Percentiles rank a stretch among this genome's conserved stretches.
Conservation (phyloP, 1,284 basidiomycete genomes). For the Ganoderma multipileum region DNA sequence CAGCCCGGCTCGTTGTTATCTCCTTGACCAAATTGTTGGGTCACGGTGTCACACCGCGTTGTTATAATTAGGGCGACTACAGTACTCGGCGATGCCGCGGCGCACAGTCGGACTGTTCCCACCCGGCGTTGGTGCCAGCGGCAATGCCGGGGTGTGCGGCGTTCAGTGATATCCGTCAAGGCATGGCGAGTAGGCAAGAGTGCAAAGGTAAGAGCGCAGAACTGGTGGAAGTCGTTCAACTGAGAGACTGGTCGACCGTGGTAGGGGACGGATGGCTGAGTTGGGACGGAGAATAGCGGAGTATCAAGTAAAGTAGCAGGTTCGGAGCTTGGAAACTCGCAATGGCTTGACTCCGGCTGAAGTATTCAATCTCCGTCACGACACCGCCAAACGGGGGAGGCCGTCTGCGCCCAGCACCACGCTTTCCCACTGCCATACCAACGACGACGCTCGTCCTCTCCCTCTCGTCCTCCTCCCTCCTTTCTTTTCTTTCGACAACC, state of each 20-base stretch:
- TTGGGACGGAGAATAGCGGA: background rate
- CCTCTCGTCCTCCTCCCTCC: slow-evolving; percentile 18
- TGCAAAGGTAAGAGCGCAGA: background rate
- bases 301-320: background rate
- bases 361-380: background rate
- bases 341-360: background rate
- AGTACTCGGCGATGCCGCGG: background rate
- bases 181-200: background rate
- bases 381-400: background rate
- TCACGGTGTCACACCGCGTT: too few relatives aligned
- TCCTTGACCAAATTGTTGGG: too few relatives aligned
- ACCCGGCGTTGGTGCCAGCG: background rate
- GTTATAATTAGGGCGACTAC: background rate
- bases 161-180: background rate
- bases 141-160: background rate
- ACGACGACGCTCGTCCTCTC: slow-evolving; percentile 28
- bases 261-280: background rate
- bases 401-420: background rate
- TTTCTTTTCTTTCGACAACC: slow-evolving; percentile 29
- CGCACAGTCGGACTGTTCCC: background rate
- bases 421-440: slow-evolving; percentile 34
- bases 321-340: background rate
- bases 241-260: background rate
- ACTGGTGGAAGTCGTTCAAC: background rate
- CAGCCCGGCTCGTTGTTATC: too few relatives aligned